phyloP scores from a whole-genome alignment of 768 basidiomycete species.

The Xanthoconium stramineum region DNA sequence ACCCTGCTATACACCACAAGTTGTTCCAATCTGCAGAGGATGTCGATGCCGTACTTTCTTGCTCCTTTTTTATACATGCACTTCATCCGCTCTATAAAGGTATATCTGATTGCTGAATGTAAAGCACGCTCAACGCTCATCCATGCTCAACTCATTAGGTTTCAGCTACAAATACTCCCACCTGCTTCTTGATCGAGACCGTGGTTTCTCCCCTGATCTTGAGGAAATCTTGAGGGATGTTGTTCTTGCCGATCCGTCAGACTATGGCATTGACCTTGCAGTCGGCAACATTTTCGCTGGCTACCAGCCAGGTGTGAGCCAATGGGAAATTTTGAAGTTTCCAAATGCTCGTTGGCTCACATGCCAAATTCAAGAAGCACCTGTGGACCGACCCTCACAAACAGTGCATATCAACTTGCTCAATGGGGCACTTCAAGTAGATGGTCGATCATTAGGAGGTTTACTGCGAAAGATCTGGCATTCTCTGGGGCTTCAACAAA shows the following conservation, averaged over 20 bases:
- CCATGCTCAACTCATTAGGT: no score
- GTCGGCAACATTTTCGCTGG: slow-evolving; percentile 3
- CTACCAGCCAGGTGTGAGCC: slow-evolving; percentile 4
- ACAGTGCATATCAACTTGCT: slow-evolving; percentile 7
- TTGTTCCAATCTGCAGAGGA: not conserved
- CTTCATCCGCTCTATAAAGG: slow-evolving; percentile 10
- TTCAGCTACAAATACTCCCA: no score
- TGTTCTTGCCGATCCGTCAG: not conserved
- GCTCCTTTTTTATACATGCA: slow-evolving; percentile 21
- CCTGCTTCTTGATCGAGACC: slow-evolving; percentile 20
- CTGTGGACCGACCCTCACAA: not conserved
- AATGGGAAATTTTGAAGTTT: slow-evolving; percentile 6
- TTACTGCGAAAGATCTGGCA: slow-evolving; percentile 4
- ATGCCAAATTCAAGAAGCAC: not conserved
- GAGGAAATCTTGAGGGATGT: slow-evolving; percentile 2
- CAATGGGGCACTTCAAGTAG: slow-evolving; percentile 14
- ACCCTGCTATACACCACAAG: no score
- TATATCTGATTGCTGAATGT: not conserved
- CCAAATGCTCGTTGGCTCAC: slow-evolving; percentile 15
- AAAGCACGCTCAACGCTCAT: not conserved
- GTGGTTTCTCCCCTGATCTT: slow-evolving; percentile 21
- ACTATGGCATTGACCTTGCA: slow-evolving; percentile 14
- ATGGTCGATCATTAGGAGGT: slow-evolving; percentile 10
- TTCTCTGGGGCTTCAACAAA: not conserved
- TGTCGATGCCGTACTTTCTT: slow-evolving; percentile 11